Base-by-base conservation (phyloP, 805 yeast species). In the Limtongia smithiae region DNA sequence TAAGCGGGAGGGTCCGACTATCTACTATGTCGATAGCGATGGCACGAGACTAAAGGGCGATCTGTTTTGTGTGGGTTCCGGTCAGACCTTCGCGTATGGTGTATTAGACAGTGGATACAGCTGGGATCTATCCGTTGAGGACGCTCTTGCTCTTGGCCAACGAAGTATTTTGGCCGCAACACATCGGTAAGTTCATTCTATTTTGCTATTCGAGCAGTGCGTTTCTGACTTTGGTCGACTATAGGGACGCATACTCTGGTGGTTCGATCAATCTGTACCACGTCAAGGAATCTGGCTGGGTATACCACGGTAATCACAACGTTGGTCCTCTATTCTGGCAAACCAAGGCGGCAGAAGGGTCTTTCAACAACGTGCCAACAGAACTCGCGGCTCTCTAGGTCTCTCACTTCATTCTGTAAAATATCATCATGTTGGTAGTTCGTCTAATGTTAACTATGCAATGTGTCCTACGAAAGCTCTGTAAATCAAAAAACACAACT, bases 81-180 rank as follows among this genome's bases (percentile, higher is more conserved):
- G 98, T 70, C 98, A 93, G 73, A 93, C 98, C 1, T 93, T 93
- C 71, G 98, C 98, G 8, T 93, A 93, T 65, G 98, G 98, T 76
- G 98, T 93, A 20, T 75, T 93, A 58, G 98, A 93, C 68, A 80
- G 95, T 30, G 90, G 86, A 62, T 86, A 88, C 71, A 79, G 77
- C 61, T 89, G 96, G 96, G 97, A 93, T 64, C 71, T 93, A 55
- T 67, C 87, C 1, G 91, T 86, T 3, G 97, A 93, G 56, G 97
- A 93, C 57, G 97, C 97, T 3, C 76, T 93, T 56, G 85, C 85
- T 63, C 76, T 93, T 58, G 98, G 98, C 60, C 90, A 90, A 71
- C 82, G 98, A 70, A 83, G 95, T 39, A 93, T 93, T 62, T 76
- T 93, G 61, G 98, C 97, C 37, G 98, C 98, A 42, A 85, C 97